Conservation (phyloP, 2,329 filamentous ascomycete species). For the Aureobasidium zeae region DNA sequence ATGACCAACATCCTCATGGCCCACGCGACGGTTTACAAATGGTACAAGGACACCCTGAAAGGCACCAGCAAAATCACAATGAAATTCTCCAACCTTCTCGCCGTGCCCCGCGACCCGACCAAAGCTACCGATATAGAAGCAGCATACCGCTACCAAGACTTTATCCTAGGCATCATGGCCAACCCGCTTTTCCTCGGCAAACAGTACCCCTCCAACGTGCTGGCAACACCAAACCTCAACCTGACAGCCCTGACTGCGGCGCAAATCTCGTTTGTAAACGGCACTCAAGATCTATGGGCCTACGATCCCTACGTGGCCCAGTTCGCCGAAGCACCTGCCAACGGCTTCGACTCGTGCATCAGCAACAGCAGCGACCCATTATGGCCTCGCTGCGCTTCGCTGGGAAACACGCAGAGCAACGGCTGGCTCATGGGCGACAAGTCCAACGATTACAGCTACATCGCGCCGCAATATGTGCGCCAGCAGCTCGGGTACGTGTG, state of each 20-base stretch:
- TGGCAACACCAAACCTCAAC: constrained; percentile 38
- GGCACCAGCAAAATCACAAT: constrained; percentile 43
- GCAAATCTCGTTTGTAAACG: constrained; percentile 33
- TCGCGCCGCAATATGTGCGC: constrained; percentile 49
- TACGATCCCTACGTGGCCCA: constrained; percentile 27
- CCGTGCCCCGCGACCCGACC: constrained; percentile 29
- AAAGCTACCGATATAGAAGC: constrained; percentile 38
- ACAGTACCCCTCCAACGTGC: constrained; percentile 40
- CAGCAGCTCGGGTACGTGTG: constrained; percentile 48
- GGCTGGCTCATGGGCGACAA: constrained; percentile 38
- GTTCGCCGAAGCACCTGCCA: constrained; percentile 18
- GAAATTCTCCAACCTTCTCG: constrained; percentile 39
- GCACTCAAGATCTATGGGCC: constrained; percentile 24
- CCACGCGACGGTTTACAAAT: constrained; percentile 27
- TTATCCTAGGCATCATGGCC: constrained; percentile 42
- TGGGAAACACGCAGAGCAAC: constrained; percentile 22
- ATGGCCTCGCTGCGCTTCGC: constrained; percentile 27
- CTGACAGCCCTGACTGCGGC: constrained; percentile 39
- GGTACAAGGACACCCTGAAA: constrained; percentile 46
- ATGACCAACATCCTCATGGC: constrained; percentile 18
- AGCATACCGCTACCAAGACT: constrained; percentile 35
- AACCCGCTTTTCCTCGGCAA: constrained; percentile 45
- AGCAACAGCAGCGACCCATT: constrained; percentile 24
- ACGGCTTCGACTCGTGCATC: constrained; percentile 32
- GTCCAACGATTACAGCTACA: constrained; percentile 48